Percentiles rank a stretch among this genome's conserved stretches.
Conservation (phyloP, 1,284 basidiomycete genomes). For the Meripilus lineatus region DNA sequence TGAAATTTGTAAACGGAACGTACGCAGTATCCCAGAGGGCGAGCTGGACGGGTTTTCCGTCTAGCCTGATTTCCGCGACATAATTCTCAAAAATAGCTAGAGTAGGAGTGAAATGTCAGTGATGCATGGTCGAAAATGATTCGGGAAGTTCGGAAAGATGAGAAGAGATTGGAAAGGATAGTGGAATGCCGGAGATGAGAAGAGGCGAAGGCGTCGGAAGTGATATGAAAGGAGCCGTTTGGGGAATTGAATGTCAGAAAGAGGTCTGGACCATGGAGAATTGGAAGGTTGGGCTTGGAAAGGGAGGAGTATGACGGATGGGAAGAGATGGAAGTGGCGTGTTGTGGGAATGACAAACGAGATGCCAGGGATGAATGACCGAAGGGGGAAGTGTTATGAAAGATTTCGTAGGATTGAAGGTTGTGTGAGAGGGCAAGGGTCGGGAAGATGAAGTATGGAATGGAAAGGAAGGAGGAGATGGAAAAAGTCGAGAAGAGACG, state of each 20-base stretch:
- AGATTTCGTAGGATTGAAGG: too few relatives aligned
- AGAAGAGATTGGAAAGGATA: not conserved
- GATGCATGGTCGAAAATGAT: not conserved
- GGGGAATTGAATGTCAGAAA: too few relatives aligned
- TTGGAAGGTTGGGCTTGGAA: too few relatives aligned
- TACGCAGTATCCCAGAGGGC: slow-evolving; percentile 98
- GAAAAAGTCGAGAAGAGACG: slow-evolving; percentile 5
- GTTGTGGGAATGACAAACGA: not conserved
- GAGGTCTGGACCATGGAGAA: too few relatives aligned
- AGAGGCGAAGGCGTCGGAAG: too few relatives aligned
- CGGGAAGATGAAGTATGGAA: too few relatives aligned
- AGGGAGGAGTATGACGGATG: too few relatives aligned
- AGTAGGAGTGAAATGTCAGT: slow-evolving; percentile 3
- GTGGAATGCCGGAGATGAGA: too few relatives aligned
- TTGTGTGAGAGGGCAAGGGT: too few relatives aligned
- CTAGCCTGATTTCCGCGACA: slow-evolving; percentile 94
- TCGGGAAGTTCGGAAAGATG: not conserved
- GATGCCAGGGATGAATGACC: too few relatives aligned
- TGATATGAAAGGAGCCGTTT: too few relatives aligned
- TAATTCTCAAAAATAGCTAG: slow-evolving; percentile 96
- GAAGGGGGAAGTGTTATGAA: too few relatives aligned
- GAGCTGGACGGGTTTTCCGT: slow-evolving; percentile 94
- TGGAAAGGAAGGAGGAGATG: slow-evolving; percentile 8
- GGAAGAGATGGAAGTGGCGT: not conserved
- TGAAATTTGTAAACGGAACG: slow-evolving; percentile 31